Evolutionary conservation across 805 yeast genomes (phyloP).

Genomic region (Saccharomyces mikatae): DNA sequence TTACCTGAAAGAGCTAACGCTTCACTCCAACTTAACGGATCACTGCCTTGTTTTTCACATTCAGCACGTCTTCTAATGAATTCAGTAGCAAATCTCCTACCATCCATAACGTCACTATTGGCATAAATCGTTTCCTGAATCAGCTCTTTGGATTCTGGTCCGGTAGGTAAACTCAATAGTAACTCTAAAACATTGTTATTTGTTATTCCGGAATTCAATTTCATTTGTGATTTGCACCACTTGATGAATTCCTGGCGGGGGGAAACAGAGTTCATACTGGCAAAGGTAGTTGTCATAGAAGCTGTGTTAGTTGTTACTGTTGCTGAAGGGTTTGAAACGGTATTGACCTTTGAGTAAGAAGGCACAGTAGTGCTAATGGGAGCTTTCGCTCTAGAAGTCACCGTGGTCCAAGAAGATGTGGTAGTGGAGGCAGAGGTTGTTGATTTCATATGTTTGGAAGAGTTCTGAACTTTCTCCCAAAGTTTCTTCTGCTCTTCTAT

Average conservation of each 20-base stretch:
- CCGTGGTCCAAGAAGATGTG: constrained; percentile 45
- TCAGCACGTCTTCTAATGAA: constrained; percentile 68
- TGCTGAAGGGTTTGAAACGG: neutral
- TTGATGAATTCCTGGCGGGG: constrained; percentile 54
- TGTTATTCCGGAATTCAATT: constrained; percentile 66
- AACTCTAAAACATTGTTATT: constrained; percentile 72
- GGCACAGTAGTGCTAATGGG: neutral
- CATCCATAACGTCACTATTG: constrained; percentile 85
- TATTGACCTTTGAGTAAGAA: constrained; percentile 12
- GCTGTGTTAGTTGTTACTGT: neutral
- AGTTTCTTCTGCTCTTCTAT: constrained; percentile 28
- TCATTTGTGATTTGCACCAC: constrained; percentile 66
- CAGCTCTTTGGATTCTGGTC: constrained; percentile 67
- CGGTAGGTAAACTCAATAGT: constrained; percentile 71
- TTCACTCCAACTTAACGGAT: constrained; percentile 62
- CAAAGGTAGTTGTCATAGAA: constrained; percentile 17
- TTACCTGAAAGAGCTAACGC: constrained; percentile 45
- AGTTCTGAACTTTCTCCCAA: constrained; percentile 53
- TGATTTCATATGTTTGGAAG: constrained; percentile 58
- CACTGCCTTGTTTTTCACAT: constrained; percentile 50
- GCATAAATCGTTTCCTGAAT: constrained; percentile 89
- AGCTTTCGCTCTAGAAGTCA: constrained; percentile 15
- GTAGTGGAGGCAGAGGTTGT: constrained; percentile 43
- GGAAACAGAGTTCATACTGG: constrained; percentile 32
- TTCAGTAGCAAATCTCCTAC: constrained; percentile 87